Evolutionary conservation across 2,329 filamentous ascomycete species (phyloP).

Genomic region (Monosporascus sp.): DNA sequence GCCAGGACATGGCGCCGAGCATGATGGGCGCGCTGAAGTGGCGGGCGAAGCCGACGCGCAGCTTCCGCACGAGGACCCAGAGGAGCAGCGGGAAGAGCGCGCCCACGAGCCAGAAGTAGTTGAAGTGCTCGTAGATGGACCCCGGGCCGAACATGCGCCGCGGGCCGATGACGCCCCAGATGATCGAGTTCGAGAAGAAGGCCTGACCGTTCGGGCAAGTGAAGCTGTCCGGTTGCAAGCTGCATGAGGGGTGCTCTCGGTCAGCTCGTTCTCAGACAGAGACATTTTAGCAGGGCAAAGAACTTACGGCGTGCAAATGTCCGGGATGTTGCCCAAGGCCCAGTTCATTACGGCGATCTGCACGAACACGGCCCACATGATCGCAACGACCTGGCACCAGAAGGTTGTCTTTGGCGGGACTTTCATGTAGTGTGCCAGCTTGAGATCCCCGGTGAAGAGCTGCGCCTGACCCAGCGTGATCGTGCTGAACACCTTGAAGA

Average conservation of each 20-base stretch:
- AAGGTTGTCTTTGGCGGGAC: constrained; percentile 44
- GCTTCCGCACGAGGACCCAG: constrained; percentile 39
- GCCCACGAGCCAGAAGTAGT: constrained; percentile 52
- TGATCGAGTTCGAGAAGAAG: constrained; percentile 48
- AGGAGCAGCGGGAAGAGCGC: constrained; percentile 42
- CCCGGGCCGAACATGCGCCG: constrained; percentile 49
- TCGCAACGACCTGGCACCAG: constrained; percentile 44
- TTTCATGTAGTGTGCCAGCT: constrained; percentile 35
- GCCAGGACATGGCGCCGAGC: constrained; percentile 47
- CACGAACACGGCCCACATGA: constrained; percentile 42
- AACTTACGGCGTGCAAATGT: constrained; percentile 33
- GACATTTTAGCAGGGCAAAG: constrained; percentile 16
- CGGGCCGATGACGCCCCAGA: constrained; percentile 55
- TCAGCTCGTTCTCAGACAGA: not conserved
- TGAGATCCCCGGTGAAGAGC: constrained; percentile 29
- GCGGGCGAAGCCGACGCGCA: constrained; percentile 36
- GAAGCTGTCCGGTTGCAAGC: constrained; percentile 36
- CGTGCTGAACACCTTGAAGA: constrained; percentile 48
- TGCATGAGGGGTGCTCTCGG: constrained; percentile 24
- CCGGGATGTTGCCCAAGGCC: constrained; percentile 39
- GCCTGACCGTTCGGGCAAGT: constrained; percentile 37
- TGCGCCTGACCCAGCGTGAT: constrained; percentile 33
- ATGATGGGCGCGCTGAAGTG: constrained; percentile 54
- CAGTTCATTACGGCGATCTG: constrained; percentile 46
- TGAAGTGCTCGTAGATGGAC: constrained; percentile 44